Percentiles rank a stretch among this genome's conserved stretches.
Evolutionary conservation across 768 basidiomycete species (phyloP).

Genomic region (Psilocybe azurescens): DNA sequence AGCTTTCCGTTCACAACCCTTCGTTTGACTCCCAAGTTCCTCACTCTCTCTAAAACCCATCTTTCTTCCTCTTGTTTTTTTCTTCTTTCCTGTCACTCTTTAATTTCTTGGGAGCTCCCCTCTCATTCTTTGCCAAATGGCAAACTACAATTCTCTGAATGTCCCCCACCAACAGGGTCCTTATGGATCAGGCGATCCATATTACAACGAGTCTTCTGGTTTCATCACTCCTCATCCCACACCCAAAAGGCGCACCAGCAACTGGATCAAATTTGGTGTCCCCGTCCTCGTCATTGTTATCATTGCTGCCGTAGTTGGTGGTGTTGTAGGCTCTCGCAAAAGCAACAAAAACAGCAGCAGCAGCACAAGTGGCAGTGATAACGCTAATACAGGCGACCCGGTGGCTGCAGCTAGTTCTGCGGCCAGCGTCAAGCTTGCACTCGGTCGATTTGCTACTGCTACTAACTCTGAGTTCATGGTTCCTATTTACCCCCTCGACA

Average conservation of each 20-base stretch:
- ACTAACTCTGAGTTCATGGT: constrained; percentile 82
- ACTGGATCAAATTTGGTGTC: constrained; percentile 79
- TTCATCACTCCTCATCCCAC: constrained; percentile 59
- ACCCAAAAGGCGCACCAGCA: constrained; percentile 59
- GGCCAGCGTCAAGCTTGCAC: constrained; percentile 59
- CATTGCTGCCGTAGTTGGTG: constrained; percentile 74
- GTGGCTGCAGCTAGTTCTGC: constrained; percentile 57
- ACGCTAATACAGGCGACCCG: constrained; percentile 42
- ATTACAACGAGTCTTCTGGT: constrained; percentile 73
- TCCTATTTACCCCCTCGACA: constrained; percentile 88
- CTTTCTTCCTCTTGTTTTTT: constrained; percentile 11
- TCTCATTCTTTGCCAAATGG: constrained; percentile 34
- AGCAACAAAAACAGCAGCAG: constrained; percentile 45
- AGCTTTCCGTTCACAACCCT: constrained; percentile 14
- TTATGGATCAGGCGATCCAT: constrained; percentile 62
- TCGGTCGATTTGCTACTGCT: constrained; percentile 74
- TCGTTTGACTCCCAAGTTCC: constrained; percentile 8
- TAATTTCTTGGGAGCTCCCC: constrained; percentile 28
- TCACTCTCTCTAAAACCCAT: constrained; percentile 10
- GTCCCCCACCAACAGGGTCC: constrained; percentile 29
- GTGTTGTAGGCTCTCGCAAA: constrained; percentile 74
- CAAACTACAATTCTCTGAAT: constrained; percentile 37
- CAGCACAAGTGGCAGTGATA: constrained; percentile 42
- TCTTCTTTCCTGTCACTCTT: constrained; percentile 23
- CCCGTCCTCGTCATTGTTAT: constrained; percentile 70